Conservation (phyloP, 805 yeast species). For the Nakazawaea molendinolei region DNA sequence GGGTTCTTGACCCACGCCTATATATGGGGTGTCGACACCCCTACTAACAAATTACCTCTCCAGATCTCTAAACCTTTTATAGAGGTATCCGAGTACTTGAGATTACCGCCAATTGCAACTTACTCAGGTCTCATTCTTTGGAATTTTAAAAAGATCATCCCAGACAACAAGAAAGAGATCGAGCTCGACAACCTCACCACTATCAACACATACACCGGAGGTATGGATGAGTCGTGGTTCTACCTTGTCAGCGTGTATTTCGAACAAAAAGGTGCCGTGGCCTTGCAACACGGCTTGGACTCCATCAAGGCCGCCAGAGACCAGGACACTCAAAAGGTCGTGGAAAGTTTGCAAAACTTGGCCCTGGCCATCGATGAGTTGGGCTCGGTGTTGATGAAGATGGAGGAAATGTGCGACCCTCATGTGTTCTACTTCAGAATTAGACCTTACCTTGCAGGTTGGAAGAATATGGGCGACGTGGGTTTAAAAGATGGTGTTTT, state of each 20-base stretch:
- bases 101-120: conserved; percentile 81
- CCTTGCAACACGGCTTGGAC: conserved; percentile 59
- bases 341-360: conserved; percentile 45
- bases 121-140: conserved; percentile 84
- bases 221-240: conserved; percentile 91
- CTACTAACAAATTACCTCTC: conserved; percentile 57
- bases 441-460: conserved; percentile 89
- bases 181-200: conserved; percentile 70
- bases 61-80: conserved; percentile 69
- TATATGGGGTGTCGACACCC: conserved; percentile 72
- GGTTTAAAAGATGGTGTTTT: conserved; percentile 73
- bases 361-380: conserved; percentile 73
- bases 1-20: conserved; percentile 85
- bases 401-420: conserved; percentile 95
- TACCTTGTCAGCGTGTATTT: conserved; percentile 82
- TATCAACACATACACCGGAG: conserved; percentile 81
- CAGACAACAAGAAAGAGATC: conserved; percentile 31
- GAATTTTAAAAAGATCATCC: conserved; percentile 69
- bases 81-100: conserved; percentile 47
- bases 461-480: conserved; percentile 85
- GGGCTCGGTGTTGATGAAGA: conserved; percentile 65
- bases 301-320: conserved; percentile 53
- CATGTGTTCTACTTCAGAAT: conserved; percentile 81
- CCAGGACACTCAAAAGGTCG: conserved; percentile 35
- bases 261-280: conserved; percentile 74